phyloP scores from a whole-genome alignment of 83 land plant species.

The Diphasiastrum complanatum region DNA sequence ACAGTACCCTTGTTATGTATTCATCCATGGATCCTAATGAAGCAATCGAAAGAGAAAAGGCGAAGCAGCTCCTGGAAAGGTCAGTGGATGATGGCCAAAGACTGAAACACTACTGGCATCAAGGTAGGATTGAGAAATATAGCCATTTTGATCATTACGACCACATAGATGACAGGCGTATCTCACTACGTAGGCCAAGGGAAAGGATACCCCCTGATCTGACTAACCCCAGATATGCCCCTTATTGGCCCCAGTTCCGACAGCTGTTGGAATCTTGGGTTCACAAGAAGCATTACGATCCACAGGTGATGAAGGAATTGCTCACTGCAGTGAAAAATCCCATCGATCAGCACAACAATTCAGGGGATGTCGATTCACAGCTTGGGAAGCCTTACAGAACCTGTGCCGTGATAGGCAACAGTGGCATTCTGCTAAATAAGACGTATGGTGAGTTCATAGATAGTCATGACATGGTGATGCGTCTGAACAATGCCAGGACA shows the following conservation, averaged over 20 bases:
- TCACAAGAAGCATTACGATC: background rate
- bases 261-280: background rate
- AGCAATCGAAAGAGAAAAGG: no score
- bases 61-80: no score
- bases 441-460: slow-evolving; percentile 1
- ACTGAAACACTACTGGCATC: no score
- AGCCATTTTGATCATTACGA: no score
- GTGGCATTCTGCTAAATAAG: background rate
- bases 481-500: slow-evolving; percentile 3
- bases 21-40: no score
- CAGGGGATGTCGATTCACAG: background rate
- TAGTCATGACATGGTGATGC: background rate
- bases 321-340: background rate
- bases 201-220: no score
- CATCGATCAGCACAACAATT: background rate
- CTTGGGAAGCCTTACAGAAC: background rate
- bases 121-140: no score
- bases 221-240: background rate
- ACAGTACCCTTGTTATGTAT: no score
- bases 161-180: no score
- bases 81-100: no score
- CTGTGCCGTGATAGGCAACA: slow-evolving; percentile 7
- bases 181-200: no score
- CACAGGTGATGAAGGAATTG: slow-evolving; percentile 2
- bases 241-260: slow-evolving; percentile 1